Percentiles rank a stretch among this genome's conserved stretches.
These are phyloP conservation scores for Selenicereus undatus DNA, from an alignment of 148 eudicot species.

Conservation along the genomic window DNA sequence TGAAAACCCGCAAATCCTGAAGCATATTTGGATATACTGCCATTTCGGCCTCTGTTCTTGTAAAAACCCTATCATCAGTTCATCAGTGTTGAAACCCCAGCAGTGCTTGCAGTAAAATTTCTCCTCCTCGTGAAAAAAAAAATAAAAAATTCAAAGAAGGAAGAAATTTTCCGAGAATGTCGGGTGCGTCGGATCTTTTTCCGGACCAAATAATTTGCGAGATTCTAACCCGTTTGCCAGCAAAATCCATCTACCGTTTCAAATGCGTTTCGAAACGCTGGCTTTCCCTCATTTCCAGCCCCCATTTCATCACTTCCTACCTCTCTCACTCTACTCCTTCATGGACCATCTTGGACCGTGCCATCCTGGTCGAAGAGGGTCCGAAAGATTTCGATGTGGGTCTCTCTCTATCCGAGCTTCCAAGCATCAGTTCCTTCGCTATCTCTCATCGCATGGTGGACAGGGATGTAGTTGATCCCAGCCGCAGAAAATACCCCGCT, in stretches of 20 bases:
- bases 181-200: neutral
- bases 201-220: neutral
- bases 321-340: neutral
- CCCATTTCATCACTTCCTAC: neutral
- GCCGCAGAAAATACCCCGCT: neutral
- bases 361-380: neutral
- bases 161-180: too few relatives aligned
- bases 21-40: too few relatives aligned
- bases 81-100: too few relatives aligned
- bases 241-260: neutral
- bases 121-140: too few relatives aligned
- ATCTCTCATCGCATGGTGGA: neutral
- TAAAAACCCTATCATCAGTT: too few relatives aligned
- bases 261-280: slow-evolving; percentile 2
- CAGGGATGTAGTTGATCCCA: neutral
- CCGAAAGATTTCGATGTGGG: neutral
- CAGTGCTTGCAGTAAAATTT: too few relatives aligned
- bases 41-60: too few relatives aligned
- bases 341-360: slow-evolving; percentile 1
- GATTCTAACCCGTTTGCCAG: neutral
- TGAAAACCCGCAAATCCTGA: too few relatives aligned
- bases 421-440: neutral
- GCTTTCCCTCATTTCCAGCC: slow-evolving; percentile 6
- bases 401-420: neutral
- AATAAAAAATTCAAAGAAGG: too few relatives aligned